Percentiles rank a stretch among this genome's conserved stretches.
Conservation (phyloP, 208 protist species). For the Tritrichomonas foetus region DNA sequence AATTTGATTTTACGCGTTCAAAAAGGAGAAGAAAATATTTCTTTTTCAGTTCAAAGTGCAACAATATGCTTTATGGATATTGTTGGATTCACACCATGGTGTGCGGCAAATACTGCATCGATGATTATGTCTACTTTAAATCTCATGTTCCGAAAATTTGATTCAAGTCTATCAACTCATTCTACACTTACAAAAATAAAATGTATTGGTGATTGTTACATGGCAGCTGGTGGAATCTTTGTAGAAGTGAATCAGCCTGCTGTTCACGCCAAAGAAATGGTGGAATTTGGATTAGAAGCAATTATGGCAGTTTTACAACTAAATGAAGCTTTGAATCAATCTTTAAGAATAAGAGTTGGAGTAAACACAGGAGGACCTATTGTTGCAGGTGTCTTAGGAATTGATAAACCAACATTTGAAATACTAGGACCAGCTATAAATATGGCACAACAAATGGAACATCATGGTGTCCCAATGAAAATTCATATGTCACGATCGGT, state of each 20-base stretch:
- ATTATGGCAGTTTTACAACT: background rate
- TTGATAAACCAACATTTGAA: background rate
- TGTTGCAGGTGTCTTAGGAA: background rate
- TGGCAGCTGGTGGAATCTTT: background rate
- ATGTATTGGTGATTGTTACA: slow-evolving; percentile 1
- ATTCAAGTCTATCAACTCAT: background rate
- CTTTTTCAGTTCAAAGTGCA: background rate
- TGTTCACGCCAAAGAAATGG: background rate
- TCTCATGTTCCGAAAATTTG: background rate
- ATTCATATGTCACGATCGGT: background rate
- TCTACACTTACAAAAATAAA: background rate
- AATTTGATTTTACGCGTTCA: background rate
- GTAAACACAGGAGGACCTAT: background rate
- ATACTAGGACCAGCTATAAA: background rate
- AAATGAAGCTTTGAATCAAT: background rate
- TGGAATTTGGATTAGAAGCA: background rate
- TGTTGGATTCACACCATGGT: background rate
- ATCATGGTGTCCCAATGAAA: background rate
- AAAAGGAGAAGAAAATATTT: background rate
- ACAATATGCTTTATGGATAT: background rate
- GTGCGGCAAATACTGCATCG: background rate
- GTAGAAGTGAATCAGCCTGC: background rate
- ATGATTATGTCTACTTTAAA: background rate
- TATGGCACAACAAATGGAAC: background rate
- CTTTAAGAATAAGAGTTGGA: background rate